Base-by-base conservation (phyloP, 2,329 filamentous ascomycete genomes). In the Aspergillus caelatus region DNA sequence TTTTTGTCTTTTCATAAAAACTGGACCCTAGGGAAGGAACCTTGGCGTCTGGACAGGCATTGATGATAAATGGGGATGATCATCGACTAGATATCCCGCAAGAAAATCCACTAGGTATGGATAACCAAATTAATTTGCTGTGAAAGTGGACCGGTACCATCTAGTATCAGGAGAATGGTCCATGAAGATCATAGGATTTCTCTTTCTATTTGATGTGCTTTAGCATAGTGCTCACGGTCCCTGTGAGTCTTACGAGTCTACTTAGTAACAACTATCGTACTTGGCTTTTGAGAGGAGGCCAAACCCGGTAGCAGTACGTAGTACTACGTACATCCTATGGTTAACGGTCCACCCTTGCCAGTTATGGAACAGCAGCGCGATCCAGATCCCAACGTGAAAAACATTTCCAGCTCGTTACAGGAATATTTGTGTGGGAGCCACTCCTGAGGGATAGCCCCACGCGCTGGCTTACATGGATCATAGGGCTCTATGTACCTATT, bases 301-400 rank as follows among this genome's bases (percentile, higher is more conserved):
- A 23, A 23, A 23, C 6, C 14, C 21, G 7, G 21, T 36, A 36
- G 34, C 34, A 34, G 34, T 36, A 14, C 34, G 21, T 36, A 36
- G 34, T 8, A 36, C 9, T 36, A 14, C 34, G 34, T 36, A 36
- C 34, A 36, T 36, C 14, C 28, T 26, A 45, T 41, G 21, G 30
- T 30, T 41, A n/a, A 50, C n/a, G 46, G 30, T 52, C 21, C 60
- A 61, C 34, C 64, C 62, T 30, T 62, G 50, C 62, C 58, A 62
- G 56, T 54, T 65, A 46, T 54, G 55, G 65, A 62, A 65, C 61
- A 56, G 58, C 46, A 63, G 41, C 63, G 4, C 19, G 48, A 52
- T 52, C 48, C 26, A 32, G 48, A 32, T 52, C 48, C 48, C 19
- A 32, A 52, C 11, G 9, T 28, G n/a, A 34, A 41, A 52, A 32